phyloP scores from a whole-genome alignment of 805 yeast species.

The Lachancea fermentati region DNA sequence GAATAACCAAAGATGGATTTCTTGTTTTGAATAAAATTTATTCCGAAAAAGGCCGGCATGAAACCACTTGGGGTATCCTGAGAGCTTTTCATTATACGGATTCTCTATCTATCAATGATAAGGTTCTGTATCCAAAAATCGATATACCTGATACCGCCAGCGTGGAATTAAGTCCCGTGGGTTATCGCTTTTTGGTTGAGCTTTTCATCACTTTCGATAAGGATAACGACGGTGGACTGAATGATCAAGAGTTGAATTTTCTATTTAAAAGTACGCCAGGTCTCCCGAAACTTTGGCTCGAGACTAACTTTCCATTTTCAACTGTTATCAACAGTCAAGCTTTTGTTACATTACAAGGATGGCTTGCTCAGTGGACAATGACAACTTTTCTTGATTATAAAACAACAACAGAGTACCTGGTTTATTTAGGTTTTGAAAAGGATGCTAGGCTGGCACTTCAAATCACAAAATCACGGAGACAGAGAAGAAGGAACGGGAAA shows the following conservation, averaged over 20 bases:
- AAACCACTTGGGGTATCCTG: constrained; percentile 93
- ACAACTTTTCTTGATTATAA: constrained; percentile 82
- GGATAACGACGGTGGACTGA: constrained; percentile 95
- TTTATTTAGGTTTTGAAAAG: constrained; percentile 81
- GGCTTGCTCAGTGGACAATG: constrained; percentile 99
- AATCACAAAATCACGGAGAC: constrained; percentile 75
- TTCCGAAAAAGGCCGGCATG: constrained; percentile 91
- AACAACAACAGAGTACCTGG: constrained; percentile 81
- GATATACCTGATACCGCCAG: constrained; percentile 71
- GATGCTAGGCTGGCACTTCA: constrained; percentile 51
- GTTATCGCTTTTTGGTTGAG: constrained; percentile 88
- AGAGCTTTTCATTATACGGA: constrained; percentile 88
- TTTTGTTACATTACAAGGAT: constrained; percentile 88
- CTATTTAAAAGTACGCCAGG: constrained; percentile 92
- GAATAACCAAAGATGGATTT: constrained; percentile 72
- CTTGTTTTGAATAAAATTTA: constrained; percentile 70
- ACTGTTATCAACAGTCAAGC: constrained; percentile 90
- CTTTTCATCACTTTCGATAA: constrained; percentile 81
- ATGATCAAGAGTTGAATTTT: constrained; percentile 58
- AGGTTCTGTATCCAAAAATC: constrained; percentile 69
- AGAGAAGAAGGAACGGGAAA: constrained; percentile 60
- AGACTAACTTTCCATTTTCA: constrained; percentile 76
- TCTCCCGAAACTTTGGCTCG: constrained; percentile 80
- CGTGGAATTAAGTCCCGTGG: constrained; percentile 88
- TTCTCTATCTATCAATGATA: constrained; percentile 77